Evolutionary conservation across 2,329 filamentous ascomycete genomes (phyloP), one percentile per base, ranked within the genome.

Genomic region (Myriosclerotinia scirpicola): DNA sequence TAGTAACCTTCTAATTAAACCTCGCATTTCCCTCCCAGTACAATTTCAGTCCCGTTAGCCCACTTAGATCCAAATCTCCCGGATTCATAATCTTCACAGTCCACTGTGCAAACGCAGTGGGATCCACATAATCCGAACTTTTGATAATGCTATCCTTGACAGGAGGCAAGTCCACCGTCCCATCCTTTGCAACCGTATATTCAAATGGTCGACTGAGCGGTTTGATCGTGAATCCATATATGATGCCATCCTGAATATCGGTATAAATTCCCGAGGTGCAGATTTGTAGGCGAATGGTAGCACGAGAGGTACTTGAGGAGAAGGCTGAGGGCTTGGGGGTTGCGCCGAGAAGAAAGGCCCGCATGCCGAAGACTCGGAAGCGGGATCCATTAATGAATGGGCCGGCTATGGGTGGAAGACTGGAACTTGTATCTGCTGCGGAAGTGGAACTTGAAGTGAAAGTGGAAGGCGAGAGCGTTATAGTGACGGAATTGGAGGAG

Each of bases 51-150:
- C 53, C 30, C 15, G 30, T 54, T 15, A 54, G 11, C 14, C 53
- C 53, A 36, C 15, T 54, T 17, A 54, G 34, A 54, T 54, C 53
- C 9, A 54, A 54, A 8, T 34, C 26, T 20, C 20, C 7, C 15
- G 30, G 26, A n/a, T 54, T 54, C 15, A 17, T 20, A 36, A 54
- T 54, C 34, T 54, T 54, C 26, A 54, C 34, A 9, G 53, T 54
- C 53, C 53, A 54, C 17, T 54, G 53, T 36, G 53, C 53, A 54
- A 54, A 54, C 14, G 53, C 53, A 54, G 53, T 54, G 3, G 53
- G 34, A 54, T 54, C 53, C 30, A 54, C 30, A 38, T 54, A 54
- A 34, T 54, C 53, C 53, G 30, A 14, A 54, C 30, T 54, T 20
- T 36, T 34, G 7, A 54, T 54, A 54, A 54, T 54, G 5, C 53